Conservation (phyloP, 331 rosid genomes). For the Prunus yedoensis region DNA sequence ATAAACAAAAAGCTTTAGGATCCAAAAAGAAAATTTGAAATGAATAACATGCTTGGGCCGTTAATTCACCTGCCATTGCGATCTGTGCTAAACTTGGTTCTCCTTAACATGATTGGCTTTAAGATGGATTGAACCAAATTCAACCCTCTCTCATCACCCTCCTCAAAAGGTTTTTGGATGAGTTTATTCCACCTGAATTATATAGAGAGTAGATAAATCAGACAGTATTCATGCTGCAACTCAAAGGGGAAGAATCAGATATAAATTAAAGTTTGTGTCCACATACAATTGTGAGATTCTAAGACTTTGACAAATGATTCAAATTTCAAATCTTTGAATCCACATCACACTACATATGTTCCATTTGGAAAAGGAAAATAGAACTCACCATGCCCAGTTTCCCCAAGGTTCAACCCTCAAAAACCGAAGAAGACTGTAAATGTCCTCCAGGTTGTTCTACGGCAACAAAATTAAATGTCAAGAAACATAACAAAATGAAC, state of each 20-base stretch:
- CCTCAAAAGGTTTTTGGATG: slow-evolving; percentile 92
- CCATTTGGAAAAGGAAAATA: neutral
- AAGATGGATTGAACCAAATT: slow-evolving; percentile 90
- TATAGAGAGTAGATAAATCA: slow-evolving; percentile 18
- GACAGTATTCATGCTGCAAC: slow-evolving; percentile 23
- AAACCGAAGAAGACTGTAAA: slow-evolving; percentile 94
- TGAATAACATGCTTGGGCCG: slow-evolving; percentile 13
- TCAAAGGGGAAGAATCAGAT: neutral
- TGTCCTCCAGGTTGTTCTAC: slow-evolving; percentile 88
- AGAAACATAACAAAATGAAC: slow-evolving; percentile 19
- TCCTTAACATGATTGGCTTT: slow-evolving; percentile 92
- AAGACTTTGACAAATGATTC: neutral
- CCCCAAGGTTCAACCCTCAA: slow-evolving; percentile 98
- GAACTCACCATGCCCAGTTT: slow-evolving; percentile 88
- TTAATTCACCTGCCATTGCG: slow-evolving; percentile 76
- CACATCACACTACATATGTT: neutral
- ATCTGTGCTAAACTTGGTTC: slow-evolving; percentile 90
- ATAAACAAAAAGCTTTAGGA: slow-evolving; percentile 29
- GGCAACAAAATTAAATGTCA: slow-evolving; percentile 38
- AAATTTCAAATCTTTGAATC: too few relatives aligned
- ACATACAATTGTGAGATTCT: neutral
- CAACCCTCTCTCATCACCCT: slow-evolving; percentile 90
- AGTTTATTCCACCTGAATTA: slow-evolving; percentile 94
- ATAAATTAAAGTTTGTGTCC: neutral
- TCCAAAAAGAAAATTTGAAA: slow-evolving; percentile 15